Base-by-base conservation (phyloP, 306 rosid species). In the Erythrophleum fordii region DNA sequence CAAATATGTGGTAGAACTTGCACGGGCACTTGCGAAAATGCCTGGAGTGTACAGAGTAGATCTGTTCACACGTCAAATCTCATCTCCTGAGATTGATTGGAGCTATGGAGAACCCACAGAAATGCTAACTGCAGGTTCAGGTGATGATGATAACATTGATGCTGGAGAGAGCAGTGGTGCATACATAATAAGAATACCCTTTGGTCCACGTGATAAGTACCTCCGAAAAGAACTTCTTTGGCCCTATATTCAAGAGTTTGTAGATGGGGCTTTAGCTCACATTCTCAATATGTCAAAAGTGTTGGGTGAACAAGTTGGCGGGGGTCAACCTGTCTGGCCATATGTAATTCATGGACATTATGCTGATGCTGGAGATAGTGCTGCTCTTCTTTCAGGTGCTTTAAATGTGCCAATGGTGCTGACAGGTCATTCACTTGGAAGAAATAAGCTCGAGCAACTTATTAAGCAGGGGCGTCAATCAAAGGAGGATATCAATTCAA, bases 41-140 rank as follows among this genome's bases (percentile, higher is more conserved):
- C 97, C 95, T 9, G 97, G 98, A 37, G 98, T 94, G 69, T 94
- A 94, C 35, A 81, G 97, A 81, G 98, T 94, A 46, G 97, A 94
- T 85, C 90, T 94, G 59, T 92, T 94, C 67, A 92, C 98, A 4
- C 92, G 98, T 64, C 98, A 92, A 87, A 86, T 94, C 59, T 86
- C 89, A 56, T 94, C 95, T 4, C 87, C 97, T 8, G 98, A 94
- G 23, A 80, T 94, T 52, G 97, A 92, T 84, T 94, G 98, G 98
- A 94, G 98, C 87, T 94, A 94, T 52, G 97, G 98, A 35, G 97
- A 91, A 74, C 98, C 97, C 28, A 86, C 98, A 16, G 98, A 93
- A 88, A 91, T 93, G 98, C 77, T 93, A 67, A 91, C 88, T 25
- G 77, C 84, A 1, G 91, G 94, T 35, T 74, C 45, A 12, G 95